A percentile compares a stretch with the other conserved stretches of the same genome.
These are phyloP conservation scores for Pisolithus microcarpus DNA, from an alignment of 768 basidiomycete species.

Conservation along the genomic window DNA sequence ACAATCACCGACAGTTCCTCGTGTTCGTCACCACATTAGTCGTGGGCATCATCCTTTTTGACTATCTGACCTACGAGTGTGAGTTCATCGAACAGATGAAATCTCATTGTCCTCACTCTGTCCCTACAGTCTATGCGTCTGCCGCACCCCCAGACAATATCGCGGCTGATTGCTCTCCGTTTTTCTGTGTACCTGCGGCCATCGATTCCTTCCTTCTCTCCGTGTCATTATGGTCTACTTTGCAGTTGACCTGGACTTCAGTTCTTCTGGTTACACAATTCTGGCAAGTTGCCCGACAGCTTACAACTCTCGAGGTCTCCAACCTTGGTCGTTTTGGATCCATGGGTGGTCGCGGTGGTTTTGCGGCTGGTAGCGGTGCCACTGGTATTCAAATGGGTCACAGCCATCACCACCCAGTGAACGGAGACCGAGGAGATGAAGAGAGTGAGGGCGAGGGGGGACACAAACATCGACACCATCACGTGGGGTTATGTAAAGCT, in stretches of 20 bases:
- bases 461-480: conserved; percentile 42
- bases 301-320: conserved; percentile 93
- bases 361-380: conserved; percentile 34
- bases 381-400: conserved; percentile 67
- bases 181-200: conserved; percentile 62
- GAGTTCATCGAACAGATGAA: conserved; percentile 23
- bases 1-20: conserved; percentile 94
- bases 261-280: conserved; percentile 80
- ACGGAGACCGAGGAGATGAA: conserved; percentile 44
- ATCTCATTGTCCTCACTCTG: background rate
- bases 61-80: conserved; percentile 82
- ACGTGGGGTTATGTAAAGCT: conserved; percentile 30
- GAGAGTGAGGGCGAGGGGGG: conserved; percentile 30
- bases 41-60: conserved; percentile 70
- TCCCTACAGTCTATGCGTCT: conserved; percentile 47
- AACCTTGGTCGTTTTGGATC: conserved; percentile 94
- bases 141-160: conserved; percentile 13
- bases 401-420: conserved; percentile 40
- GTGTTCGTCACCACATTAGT: conserved; percentile 88
- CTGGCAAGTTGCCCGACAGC: conserved; percentile 90
- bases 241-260: conserved; percentile 93
- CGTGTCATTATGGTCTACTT: conserved; percentile 77
- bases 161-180: conserved; percentile 15
- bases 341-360: conserved; percentile 87
- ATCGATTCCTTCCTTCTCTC: conserved; percentile 80